Base-by-base conservation (phyloP, 345 rosid species). In the Eutrema heterophyllum region DNA sequence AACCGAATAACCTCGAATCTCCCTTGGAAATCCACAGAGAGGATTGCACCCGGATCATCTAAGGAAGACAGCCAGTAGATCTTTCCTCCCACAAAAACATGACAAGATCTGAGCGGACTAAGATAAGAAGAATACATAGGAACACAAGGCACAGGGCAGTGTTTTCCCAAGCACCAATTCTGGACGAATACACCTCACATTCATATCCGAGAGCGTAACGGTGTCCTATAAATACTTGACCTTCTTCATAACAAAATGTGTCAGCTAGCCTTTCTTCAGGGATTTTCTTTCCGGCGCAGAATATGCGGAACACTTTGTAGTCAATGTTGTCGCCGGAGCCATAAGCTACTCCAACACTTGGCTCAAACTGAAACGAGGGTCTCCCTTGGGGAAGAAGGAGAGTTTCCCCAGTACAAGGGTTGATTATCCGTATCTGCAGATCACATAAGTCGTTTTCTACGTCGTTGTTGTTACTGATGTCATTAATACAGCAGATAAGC, bases 181-280 rank as follows among this genome's bases (percentile, higher is more conserved):
- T 73, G 3, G 84, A 81, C 4, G 74, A 73, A 69, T 58, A 81
- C 12, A 81, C 66, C 66, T 77, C 84, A 48, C 79, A 77, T 46
- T 55, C 75, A 24, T 32, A 59, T 4, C 1, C 32, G 1, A 49
- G 2, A 49, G 2, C 13, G 7, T 13, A 26, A 26, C 9, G 11
- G 2, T 46, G 2, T 12, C 4, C 2, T 12, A 3, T 40, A 11
- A 40, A 3, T n/a, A 11, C 1, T 40, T 1, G 45, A 40, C 45
- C 45, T 11, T 3, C n/a, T 1, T 11, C 9, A 39, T 2, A 2
- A 11, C 11, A 11, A 39, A 2, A 39, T 10, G 5, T 13, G 2
- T 39, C 38, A 39, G 1, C 0, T 45, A 2, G 4, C 8, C 0
- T 13, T 1, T 43, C 21, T 45, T n/a, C 24, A 15, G 10, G 4